Conservation (phyloP, 306 rosid species). For the Sophora flavescens region DNA sequence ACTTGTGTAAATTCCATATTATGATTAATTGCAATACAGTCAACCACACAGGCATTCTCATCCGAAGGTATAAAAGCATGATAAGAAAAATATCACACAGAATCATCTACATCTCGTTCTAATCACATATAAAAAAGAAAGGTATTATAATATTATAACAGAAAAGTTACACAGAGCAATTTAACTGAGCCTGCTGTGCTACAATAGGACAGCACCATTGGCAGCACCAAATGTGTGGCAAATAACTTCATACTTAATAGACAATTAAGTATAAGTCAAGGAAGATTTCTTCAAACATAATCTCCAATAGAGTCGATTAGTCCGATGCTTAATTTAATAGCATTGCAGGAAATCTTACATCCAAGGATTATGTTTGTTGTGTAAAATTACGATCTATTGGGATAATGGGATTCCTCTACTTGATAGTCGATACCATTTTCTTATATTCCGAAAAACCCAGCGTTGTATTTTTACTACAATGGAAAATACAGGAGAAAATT, state of each 20-base stretch:
- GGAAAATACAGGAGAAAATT: background rate
- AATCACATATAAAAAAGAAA: conserved; percentile 5
- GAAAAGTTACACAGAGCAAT: conserved; percentile 4
- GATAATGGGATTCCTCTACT: conserved; percentile 9
- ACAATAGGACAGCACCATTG: background rate
- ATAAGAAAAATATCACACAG: background rate
- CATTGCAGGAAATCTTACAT: background rate
- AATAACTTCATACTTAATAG: background rate
- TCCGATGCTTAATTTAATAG: background rate
- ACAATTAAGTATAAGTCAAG: background rate
- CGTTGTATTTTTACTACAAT: background rate
- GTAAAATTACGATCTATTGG: background rate
- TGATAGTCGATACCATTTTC: background rate
- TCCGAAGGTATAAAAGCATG: background rate
- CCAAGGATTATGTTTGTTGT: background rate
- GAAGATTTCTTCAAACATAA: conserved; percentile 1
- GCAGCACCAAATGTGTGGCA: background rate
- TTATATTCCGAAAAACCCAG: background rate
- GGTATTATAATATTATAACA: background rate
- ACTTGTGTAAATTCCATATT: background rate
- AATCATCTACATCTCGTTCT: background rate
- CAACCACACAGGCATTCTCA: conserved; percentile 16
- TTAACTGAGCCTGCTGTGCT: background rate
- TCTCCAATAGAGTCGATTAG: background rate
- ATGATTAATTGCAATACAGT: background rate